Evolutionary conservation across 345 rosid genomes (phyloP), one percentile per base, ranked within the genome.

Genomic region (Rhodamnia argentea): DNA sequence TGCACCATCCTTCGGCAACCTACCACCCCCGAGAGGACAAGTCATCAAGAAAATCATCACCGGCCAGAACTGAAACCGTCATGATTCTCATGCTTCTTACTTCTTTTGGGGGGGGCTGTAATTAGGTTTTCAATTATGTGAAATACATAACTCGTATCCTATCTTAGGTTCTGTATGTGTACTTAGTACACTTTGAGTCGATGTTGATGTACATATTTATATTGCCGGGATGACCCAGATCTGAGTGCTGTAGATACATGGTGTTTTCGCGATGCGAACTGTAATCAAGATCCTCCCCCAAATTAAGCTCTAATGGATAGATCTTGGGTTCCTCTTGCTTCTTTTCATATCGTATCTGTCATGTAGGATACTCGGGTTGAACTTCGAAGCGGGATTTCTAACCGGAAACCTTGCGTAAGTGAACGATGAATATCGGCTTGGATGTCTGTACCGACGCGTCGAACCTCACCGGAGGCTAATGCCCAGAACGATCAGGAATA

Each of bases 21-120:
- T 24, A 7, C 86, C 86, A 75, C 86, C 86, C 4, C 86, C 86
- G 11, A 70, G 86, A 40, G 86, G 86, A 7, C 0, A 0, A 10
- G 7, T 85, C 76, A 0, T 85, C 13, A 85, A 14, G 86, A 0
- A 0, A 0, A 75, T 85, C 64, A 0, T 85, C 70, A 4, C 0
- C 7, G 83, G 86, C 56, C 0, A 24, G 62, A 12, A 53, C 18
- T 32, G 44, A 70, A 70, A 32, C 24, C 10, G 47, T 22, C 20
- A 20, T 18, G 81, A 37, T 70, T 26, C 16, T 64, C 40, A 32
- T 16, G 24, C 44, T 32, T 29, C 24, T 64, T 9, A 9, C 10
- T 70, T 40, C 78, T 32, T 40, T 32, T 40, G 78, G 78, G 78
- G 42, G 47, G 26, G 18, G 47, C 13, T 70, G 7, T 5, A 32